Base-by-base conservation (phyloP, 345 rosid genomes). In the Ceriops zippeliana region DNA sequence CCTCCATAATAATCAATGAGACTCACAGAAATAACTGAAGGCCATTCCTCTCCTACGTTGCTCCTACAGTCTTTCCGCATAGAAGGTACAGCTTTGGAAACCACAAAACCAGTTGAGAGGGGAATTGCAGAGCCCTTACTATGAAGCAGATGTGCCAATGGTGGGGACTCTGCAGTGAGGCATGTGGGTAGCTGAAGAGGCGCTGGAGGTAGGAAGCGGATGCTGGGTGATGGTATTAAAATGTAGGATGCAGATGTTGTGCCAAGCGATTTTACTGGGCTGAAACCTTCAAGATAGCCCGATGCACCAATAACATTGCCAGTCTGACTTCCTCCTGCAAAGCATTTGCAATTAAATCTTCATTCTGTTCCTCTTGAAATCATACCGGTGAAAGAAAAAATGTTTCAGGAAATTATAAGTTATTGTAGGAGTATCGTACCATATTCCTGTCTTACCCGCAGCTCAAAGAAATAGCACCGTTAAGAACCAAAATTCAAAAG, bases 81-180 rank as follows among this genome's bases (percentile, higher is more conserved):
- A 22, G 96, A 85, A 57, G 97, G 95, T 57, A 92, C 91, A 61
- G 98, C 90, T 83, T 87, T 96, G 22, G 98, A 90, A 73, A 86
- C 91, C 64, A 92, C 92, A 76, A 96, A 96, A 60, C 91, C 99
- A 2, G 92, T 92, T 34, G 96, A 89, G 52, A 96, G 86, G 30
- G 97, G 93, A 66, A 90, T 85, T 35, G 96, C 93, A 60, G 78
- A 79, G 21, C 99, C 99, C 86, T 90, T 90, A 79, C 99, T 96
- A 61, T 96, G 99, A 66, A 96, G 96, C 78, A 96, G 97, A 79
- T 96, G 97, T 64, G 98, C 99, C 58, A 96, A 91, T 5, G 99
- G 99, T 37, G 99, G 99, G 67, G 99, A 96, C 63, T 96, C 99
- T 4, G 98, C 96, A 49, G 97, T 91, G 66, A 96, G 92, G 80